These are phyloP conservation scores for Macrolepiota albuminosa DNA, from an alignment of 768 basidiomycete genomes.

Conservation along the genomic window DNA sequence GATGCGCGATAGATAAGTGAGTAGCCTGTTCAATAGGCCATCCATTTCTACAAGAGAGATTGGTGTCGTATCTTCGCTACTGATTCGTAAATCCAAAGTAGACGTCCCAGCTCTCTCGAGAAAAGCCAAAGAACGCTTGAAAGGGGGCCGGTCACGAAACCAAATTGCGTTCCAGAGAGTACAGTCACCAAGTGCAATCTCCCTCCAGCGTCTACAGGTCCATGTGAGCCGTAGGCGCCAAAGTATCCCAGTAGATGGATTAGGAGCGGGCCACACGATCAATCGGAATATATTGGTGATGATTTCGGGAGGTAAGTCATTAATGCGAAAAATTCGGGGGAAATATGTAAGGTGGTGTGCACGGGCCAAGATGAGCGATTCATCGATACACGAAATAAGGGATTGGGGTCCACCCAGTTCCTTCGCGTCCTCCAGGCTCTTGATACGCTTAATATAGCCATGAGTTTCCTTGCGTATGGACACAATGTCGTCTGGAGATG, in stretches of 20 bases:
- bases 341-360: slow-evolving; percentile 27
- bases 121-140: slow-evolving; percentile 49
- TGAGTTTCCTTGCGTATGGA: slow-evolving; percentile 13
- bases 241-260: slow-evolving; percentile 28
- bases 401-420: slow-evolving; percentile 1
- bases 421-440: slow-evolving; percentile 9
- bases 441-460: slow-evolving; percentile 13
- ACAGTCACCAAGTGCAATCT: slow-evolving; percentile 39
- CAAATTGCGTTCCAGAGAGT: slow-evolving; percentile 64
- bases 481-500: slow-evolving; percentile 13
- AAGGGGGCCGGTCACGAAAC: slow-evolving; percentile 50
- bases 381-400: slow-evolving; percentile 14
- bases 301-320: slow-evolving; percentile 63
- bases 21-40: slow-evolving; percentile 43
- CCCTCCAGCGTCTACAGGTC: slow-evolving; percentile 56
- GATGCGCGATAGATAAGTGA: slow-evolving; percentile 50
- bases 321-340: slow-evolving; percentile 46
- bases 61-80: slow-evolving; percentile 29
- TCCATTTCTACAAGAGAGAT: slow-evolving; percentile 41
- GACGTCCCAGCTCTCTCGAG: slow-evolving; percentile 51
- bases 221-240: slow-evolving; percentile 49
- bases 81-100: slow-evolving; percentile 59
- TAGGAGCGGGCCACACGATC: slow-evolving; percentile 47
- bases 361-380: slow-evolving; percentile 28
- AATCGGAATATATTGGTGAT: slow-evolving; percentile 59